These are phyloP conservation scores for Penstemon eatonii DNA, from an alignment of 257 asterid genomes.

Conservation along the genomic window DNA sequence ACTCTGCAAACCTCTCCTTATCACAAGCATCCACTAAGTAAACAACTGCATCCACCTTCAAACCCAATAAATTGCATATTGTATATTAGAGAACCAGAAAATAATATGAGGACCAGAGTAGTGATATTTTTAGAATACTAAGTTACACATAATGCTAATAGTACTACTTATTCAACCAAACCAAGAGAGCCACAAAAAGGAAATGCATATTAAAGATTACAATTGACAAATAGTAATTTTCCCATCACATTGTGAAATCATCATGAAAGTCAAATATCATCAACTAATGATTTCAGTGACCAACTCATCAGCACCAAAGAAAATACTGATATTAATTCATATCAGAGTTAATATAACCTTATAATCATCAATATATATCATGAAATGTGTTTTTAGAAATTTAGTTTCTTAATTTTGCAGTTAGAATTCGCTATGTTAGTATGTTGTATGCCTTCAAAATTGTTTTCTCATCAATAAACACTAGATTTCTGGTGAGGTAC, in stretches of 20 bases:
- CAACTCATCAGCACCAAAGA: not conserved
- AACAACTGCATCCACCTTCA: conserved; percentile 83
- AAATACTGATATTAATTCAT: not conserved
- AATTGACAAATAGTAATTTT: not conserved
- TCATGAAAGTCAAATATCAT: not conserved
- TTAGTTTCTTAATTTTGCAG: not conserved
- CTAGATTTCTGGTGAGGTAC: conserved; percentile 37
- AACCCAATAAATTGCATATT: conserved; percentile 14
- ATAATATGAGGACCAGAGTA: not conserved
- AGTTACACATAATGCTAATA: not conserved
- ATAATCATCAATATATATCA: not conserved
- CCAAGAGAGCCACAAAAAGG: conserved; percentile 14
- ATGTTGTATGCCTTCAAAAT: conserved; percentile 3
- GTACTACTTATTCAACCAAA: not conserved
- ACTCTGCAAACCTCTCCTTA: conserved; percentile 77
- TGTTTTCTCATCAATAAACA: not conserved
- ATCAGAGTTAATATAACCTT: not conserved
- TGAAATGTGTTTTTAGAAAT: not conserved
- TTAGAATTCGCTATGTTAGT: not conserved
- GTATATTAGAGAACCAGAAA: conserved; percentile 1
- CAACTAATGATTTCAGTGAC: conserved; percentile 8
- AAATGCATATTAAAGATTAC: conserved; percentile 4
- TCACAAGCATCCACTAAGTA: conserved; percentile 79
- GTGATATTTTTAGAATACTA: not conserved
- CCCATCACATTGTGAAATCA: not conserved